phyloP scores from a whole-genome alignment of 306 rosid species.

The Abrus pulchellus region DNA sequence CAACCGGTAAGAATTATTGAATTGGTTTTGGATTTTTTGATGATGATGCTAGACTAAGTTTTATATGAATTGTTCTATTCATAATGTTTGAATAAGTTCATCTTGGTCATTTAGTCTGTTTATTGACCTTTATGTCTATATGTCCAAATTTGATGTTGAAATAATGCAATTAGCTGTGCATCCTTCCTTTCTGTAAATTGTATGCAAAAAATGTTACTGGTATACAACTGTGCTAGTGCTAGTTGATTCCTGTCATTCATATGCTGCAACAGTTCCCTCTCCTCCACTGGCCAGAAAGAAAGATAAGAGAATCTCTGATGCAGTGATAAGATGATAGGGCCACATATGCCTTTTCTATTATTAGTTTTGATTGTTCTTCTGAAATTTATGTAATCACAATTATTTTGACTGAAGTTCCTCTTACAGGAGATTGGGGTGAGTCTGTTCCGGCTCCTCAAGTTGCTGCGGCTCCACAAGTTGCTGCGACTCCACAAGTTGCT shows the following conservation, averaged over 20 bases:
- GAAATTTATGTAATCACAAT: background rate
- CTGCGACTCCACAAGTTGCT: conserved; percentile 5
- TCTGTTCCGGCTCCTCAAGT: conserved; percentile 42
- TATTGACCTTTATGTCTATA: background rate
- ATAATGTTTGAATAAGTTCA: background rate
- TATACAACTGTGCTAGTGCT: background rate
- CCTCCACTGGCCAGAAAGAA: background rate
- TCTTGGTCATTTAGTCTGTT: background rate
- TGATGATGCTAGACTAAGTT: background rate
- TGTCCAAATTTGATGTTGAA: background rate
- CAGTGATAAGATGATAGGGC: background rate
- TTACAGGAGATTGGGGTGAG: conserved; percentile 52
- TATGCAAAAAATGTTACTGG: background rate
- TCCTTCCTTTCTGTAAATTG: background rate
- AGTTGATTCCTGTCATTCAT: conserved; percentile 3
- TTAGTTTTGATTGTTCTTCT: background rate
- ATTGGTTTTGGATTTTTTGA: background rate
- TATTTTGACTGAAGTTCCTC: conserved; percentile 11
- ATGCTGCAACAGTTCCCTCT: background rate
- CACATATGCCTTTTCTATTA: background rate
- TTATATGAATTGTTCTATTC: background rate
- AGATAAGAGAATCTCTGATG: background rate
- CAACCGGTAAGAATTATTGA: conserved; percentile 41
- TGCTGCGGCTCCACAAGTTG: conserved; percentile 41
- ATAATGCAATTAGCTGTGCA: background rate